Evolutionary conservation across 2,329 filamentous ascomycete genomes (phyloP).

Genomic region (Penicillium crustosum): DNA sequence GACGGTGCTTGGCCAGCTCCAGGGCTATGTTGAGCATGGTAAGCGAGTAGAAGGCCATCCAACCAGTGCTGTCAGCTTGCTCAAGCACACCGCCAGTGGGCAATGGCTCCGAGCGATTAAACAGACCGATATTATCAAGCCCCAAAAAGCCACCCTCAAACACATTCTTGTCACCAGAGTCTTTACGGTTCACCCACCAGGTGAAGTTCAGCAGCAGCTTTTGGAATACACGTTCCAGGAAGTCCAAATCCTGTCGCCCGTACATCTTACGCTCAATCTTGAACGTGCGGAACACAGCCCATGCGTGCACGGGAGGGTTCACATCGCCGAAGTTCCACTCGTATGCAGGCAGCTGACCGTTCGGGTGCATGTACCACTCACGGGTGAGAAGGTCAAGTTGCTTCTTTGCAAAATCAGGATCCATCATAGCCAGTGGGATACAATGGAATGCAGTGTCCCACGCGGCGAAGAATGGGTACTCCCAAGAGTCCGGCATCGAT

Average conservation of each 20-base stretch:
- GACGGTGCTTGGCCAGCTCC: constrained; percentile 90
- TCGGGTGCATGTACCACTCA: constrained; percentile 99
- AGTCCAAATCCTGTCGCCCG: constrained; percentile 89
- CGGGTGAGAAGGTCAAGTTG: constrained; percentile 93
- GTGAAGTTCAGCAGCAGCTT: constrained; percentile 96
- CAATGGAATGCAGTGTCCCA: constrained; percentile 98
- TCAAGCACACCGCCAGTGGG: constrained; percentile 91
- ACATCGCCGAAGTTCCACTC: constrained; percentile 99
- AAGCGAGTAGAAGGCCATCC: constrained; percentile 98
- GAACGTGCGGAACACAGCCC: constrained; percentile 93
- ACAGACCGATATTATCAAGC: constrained; percentile 93
- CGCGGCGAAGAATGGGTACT: constrained; percentile 95
- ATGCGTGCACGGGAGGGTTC: constrained; percentile 94
- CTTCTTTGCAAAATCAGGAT: constrained; percentile 97
- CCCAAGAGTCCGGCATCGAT: constrained; percentile 98
- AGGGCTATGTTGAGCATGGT: constrained; percentile 97
- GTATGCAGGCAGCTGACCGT: constrained; percentile 87
- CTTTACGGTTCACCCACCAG: constrained; percentile 99
- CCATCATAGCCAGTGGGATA: constrained; percentile 93
- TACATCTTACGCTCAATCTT: constrained; percentile 99
- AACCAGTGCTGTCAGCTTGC: constrained; percentile 95
- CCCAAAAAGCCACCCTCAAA: constrained; percentile 96
- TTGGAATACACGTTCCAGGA: constrained; percentile 93
- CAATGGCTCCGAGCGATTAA: constrained; percentile 93
- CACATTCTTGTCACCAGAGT: constrained; percentile 90